Conservation (phyloP, 2,329 filamentous ascomycete genomes). For the Neurospora crassa region DNA sequence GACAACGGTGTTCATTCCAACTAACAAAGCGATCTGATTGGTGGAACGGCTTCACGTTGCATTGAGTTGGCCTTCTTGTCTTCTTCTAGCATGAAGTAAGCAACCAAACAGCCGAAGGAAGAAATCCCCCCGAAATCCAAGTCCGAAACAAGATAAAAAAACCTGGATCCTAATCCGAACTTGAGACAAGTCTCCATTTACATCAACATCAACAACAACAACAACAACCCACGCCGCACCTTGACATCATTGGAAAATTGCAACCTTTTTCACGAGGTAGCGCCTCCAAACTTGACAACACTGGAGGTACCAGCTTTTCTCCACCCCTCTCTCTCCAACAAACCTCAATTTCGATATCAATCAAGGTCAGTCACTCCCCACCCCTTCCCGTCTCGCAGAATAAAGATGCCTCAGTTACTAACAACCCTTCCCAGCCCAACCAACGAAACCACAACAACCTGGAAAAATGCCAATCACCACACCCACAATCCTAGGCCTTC, state of each 20-base stretch:
- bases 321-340: too few relatives aligned
- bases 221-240: background rate
- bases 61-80: background rate
- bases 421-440: background rate
- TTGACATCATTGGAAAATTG: background rate
- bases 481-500: background rate
- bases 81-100: background rate
- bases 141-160: background rate
- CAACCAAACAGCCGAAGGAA: background rate
- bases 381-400: too few relatives aligned
- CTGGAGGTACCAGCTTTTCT: too few relatives aligned
- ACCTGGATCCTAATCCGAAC: background rate
- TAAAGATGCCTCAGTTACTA: background rate
- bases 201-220: background rate
- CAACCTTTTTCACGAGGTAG: background rate
- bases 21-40: background rate
- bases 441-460: too few relatives aligned
- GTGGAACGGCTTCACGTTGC: background rate
- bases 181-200: background rate
- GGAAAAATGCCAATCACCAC: too few relatives aligned
- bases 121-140: background rate
- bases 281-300: too few relatives aligned
- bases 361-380: too few relatives aligned
- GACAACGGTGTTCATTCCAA: background rate
- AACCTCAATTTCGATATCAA: too few relatives aligned